A percentile compares a stretch with the other conserved stretches of the same genome.
Conservation (phyloP, 2,329 filamentous ascomycete species). For the Penicillium sp. region DNA sequence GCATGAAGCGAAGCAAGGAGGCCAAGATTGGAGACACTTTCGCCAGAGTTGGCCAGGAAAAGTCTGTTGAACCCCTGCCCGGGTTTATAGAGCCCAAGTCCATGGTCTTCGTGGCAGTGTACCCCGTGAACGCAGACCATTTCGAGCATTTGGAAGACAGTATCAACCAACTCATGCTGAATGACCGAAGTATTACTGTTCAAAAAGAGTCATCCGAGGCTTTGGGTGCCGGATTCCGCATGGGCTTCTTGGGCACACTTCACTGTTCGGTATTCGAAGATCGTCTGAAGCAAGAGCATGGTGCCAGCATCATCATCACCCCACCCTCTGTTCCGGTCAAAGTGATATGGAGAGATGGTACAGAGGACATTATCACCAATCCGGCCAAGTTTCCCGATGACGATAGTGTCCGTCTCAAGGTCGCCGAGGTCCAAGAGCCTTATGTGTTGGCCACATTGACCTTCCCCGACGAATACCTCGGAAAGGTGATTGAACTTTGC, state of each 20-base stretch:
- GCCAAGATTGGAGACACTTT: conserved; percentile 96
- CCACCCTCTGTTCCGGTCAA: conserved; percentile 93
- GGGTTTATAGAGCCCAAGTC: conserved; percentile 97
- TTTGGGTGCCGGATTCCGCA: conserved; percentile 85
- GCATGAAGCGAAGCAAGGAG: conserved; percentile 95
- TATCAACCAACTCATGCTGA: conserved; percentile 88
- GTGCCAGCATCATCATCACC: conserved; percentile 92
- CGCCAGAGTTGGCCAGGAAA: conserved; percentile 75
- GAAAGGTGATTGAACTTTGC: conserved; percentile 91
- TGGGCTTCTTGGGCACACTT: conserved; percentile 93
- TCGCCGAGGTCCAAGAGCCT: conserved; percentile 66
- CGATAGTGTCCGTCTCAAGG: conserved; percentile 54
- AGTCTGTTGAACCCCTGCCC: conserved; percentile 73
- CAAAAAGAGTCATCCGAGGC: conserved; percentile 95
- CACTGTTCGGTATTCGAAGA: conserved; percentile 99
- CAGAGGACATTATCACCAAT: conserved; percentile 75
- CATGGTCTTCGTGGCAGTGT: conserved; percentile 98
- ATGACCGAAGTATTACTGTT: conserved; percentile 90
- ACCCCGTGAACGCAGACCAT: conserved; percentile 86
- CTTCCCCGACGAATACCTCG: conserved; percentile 88
- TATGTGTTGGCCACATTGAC: conserved; percentile 84
- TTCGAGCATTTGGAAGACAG: conserved; percentile 87
- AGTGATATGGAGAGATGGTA: conserved; percentile 74
- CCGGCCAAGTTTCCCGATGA: conserved; percentile 84
- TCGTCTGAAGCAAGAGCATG: conserved; percentile 88